Evolutionary conservation across 805 yeast genomes (phyloP).

Genomic region (Saturnispora sekii): DNA sequence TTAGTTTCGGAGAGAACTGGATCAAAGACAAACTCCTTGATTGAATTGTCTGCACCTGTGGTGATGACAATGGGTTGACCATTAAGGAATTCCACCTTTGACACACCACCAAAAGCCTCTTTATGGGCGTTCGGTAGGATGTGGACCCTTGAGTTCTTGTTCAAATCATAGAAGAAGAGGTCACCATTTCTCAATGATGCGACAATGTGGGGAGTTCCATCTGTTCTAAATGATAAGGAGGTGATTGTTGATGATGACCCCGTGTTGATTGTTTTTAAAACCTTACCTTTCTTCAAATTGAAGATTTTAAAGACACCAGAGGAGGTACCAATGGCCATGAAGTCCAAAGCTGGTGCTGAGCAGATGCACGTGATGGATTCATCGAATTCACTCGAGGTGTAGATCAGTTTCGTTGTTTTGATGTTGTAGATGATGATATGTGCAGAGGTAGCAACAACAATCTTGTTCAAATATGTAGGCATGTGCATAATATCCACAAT

Average conservation of each 20-base stretch:
- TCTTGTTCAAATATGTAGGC: conserved; percentile 86
- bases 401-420: conserved; percentile 65
- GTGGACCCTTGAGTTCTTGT: conserved; percentile 64
- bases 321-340: conserved; percentile 66
- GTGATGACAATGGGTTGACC: conserved; percentile 90
- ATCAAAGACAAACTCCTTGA: conserved; percentile 89
- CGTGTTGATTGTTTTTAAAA: conserved; percentile 41
- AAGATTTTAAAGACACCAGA: conserved; percentile 57
- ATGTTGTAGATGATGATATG: conserved; percentile 59
- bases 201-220: conserved; percentile 75
- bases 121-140: conserved; percentile 62
- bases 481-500: conserved; percentile 68
- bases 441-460: conserved; percentile 69
- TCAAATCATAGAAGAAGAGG: conserved; percentile 74
- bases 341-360: conserved; percentile 79
- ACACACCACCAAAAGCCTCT: conserved; percentile 67
- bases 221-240: conserved; percentile 82
- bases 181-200: conserved; percentile 76
- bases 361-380: conserved; percentile 61
- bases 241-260: conserved; percentile 35
- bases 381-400: conserved; percentile 36
- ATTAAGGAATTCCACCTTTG: conserved; percentile 63
- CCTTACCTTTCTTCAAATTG: conserved; percentile 57
- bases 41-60: conserved; percentile 81
- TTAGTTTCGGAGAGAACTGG: conserved; percentile 68